Conservation (phyloP, 495 filamentous ascomycete species). For the Terfezia claveryi region DNA sequence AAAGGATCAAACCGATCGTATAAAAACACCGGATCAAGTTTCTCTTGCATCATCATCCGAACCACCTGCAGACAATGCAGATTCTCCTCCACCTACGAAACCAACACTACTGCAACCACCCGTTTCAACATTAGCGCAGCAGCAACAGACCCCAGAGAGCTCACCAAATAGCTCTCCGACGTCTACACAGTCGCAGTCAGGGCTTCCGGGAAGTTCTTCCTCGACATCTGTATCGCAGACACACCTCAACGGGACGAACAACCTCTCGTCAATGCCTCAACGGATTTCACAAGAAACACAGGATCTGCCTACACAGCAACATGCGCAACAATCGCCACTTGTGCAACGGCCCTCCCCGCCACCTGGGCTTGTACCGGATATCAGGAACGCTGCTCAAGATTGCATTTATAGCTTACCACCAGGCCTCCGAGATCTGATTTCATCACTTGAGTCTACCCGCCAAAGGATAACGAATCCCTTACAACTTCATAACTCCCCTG, state of each 20-base stretch:
- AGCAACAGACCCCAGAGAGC: conserved; percentile 1
- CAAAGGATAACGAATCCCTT: conserved; percentile 27
- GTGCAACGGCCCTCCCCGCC: background rate
- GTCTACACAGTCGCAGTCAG: background rate
- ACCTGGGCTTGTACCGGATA: background rate
- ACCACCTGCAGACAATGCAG: conserved; percentile 3
- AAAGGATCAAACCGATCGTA: background rate
- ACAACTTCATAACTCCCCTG: conserved; percentile 40
- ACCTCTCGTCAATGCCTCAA: background rate
- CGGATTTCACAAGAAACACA: background rate
- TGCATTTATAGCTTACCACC: conserved; percentile 76
- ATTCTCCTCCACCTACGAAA: conserved; percentile 2
- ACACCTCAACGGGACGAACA: background rate
- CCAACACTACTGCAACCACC: conserved; percentile 6
- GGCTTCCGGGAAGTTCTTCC: background rate
- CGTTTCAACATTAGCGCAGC: background rate
- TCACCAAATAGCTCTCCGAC: conserved; percentile 5
- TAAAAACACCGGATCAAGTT: background rate
- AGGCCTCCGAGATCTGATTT: conserved; percentile 67
- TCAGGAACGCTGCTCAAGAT: background rate
- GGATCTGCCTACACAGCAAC: background rate
- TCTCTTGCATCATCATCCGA: conserved; percentile 6
- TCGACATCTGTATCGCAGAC: background rate
- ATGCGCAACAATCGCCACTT: background rate
- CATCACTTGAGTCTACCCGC: conserved; percentile 72